Percentiles rank a stretch among this genome's conserved stretches.
phyloP scores from a whole-genome alignment of 257 asterid species.

The Capsicum chinense region DNA sequence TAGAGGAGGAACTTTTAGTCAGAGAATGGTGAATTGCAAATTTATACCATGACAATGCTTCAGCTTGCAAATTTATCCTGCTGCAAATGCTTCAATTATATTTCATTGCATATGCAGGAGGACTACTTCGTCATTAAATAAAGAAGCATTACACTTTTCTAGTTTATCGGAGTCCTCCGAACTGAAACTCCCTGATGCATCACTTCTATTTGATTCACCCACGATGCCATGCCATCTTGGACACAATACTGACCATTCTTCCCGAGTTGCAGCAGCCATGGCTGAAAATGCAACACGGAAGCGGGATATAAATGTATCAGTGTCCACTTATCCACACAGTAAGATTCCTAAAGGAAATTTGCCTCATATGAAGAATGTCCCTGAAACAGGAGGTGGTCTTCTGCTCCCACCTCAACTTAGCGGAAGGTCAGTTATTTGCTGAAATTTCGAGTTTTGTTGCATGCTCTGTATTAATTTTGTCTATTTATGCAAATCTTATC shows the following conservation, averaged over 20 bases:
- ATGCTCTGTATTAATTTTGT: neutral
- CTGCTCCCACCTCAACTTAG: constrained; percentile 83
- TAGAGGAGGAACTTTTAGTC: neutral
- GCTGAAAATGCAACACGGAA: constrained; percentile 71
- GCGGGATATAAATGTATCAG: constrained; percentile 58
- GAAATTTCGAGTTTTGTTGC: neutral
- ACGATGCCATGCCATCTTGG: constrained; percentile 45
- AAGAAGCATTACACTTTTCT: constrained; percentile 42
- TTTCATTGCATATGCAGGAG: constrained; percentile 40
- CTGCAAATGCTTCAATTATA: neutral
- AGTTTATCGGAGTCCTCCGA: constrained; percentile 40
- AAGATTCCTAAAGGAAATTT: constrained; percentile 72
- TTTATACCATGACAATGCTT: neutral
- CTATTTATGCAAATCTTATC: constrained; percentile 11
- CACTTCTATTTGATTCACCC: constrained; percentile 75
- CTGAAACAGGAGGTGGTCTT: constrained; percentile 66
- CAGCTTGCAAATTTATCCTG: neutral
- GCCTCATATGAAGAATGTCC: constrained; percentile 64
- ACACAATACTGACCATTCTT: constrained; percentile 60
- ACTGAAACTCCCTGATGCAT: constrained; percentile 79
- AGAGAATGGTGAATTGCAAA: neutral
- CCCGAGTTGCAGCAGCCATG: constrained; percentile 88
- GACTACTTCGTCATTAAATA: constrained; percentile 36
- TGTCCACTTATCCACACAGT: constrained; percentile 56
- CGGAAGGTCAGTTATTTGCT: constrained; percentile 61